Percentiles rank a stretch among this genome's conserved stretches.
Evolutionary conservation across 78 protist genomes (phyloP).

Genomic region (Dictyostelium intermedium): DNA sequence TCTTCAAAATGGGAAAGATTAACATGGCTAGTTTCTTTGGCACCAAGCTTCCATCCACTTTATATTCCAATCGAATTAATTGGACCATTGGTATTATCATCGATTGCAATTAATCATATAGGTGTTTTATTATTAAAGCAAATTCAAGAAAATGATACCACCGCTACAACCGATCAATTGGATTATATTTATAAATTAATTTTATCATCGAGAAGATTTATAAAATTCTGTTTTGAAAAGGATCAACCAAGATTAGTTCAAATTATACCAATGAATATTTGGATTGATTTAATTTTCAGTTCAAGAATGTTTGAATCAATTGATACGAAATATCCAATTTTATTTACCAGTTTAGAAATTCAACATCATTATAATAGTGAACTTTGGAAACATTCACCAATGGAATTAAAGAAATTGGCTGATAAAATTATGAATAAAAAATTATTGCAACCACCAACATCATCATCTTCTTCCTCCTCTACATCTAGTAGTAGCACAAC

Average conservation of each 20-base stretch:
- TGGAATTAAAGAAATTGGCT: neutral
- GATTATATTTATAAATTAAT: neutral
- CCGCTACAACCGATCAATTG: neutral
- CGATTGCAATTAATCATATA: conserved; percentile 7
- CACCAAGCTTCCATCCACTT: conserved; percentile 20
- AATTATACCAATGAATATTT: conserved; percentile 7
- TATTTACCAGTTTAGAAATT: conserved; percentile 13
- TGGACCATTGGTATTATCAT: neutral
- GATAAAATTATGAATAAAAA: neutral
- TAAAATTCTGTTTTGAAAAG: conserved; percentile 14
- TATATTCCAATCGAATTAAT: conserved; percentile 19
- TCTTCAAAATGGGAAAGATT: neutral
- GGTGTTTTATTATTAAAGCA: conserved; percentile 1
- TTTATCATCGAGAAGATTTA: conserved; percentile 21
- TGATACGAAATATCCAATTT: neutral
- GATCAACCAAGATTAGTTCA: conserved; percentile 15
- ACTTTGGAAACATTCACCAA: conserved; percentile 22
- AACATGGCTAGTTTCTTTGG: conserved; percentile 13
- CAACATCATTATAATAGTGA: conserved; percentile 2
- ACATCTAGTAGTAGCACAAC: neutral
- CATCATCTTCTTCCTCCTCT: too few relatives aligned
- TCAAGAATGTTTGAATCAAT: neutral
- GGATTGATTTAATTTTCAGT: conserved; percentile 2
- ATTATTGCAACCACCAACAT: too few relatives aligned
- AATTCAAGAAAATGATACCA: neutral